Conservation (phyloP, 78 protist genomes). For the Dictyostelium intermedium region DNA sequence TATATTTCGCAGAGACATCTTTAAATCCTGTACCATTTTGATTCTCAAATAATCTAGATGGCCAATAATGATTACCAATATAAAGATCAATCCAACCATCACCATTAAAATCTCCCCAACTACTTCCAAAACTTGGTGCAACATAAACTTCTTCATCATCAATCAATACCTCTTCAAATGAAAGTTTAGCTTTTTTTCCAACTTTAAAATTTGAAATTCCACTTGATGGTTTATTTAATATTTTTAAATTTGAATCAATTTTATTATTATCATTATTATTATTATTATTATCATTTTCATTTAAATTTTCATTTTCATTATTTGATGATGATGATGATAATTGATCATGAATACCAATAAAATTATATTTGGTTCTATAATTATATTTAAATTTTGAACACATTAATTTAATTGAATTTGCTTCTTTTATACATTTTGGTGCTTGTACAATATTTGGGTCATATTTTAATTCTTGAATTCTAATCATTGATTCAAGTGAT, state of each 20-base stretch:
- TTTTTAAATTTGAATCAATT: not conserved
- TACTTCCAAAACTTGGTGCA: slow-evolving; percentile 65
- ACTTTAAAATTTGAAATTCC: slow-evolving; percentile 16
- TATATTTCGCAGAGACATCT: not conserved
- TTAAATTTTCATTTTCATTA: too few species aligned
- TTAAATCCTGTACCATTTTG: slow-evolving; percentile 6
- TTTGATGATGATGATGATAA: not conserved
- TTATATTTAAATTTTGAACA: slow-evolving; percentile 37
- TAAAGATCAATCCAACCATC: slow-evolving; percentile 62
- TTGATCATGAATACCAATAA: not conserved
- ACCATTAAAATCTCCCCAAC: slow-evolving; percentile 73
- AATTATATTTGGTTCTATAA: not conserved
- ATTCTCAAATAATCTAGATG: slow-evolving; percentile 22
- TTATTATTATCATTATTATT: not conserved
- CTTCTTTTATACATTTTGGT: slow-evolving; percentile 36
- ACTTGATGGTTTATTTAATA: not conserved
- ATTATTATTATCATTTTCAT: not conserved
- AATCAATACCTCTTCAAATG: slow-evolving; percentile 37
- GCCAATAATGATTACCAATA: slow-evolving; percentile 67
- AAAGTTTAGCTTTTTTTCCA: too few species aligned
- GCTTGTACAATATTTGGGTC: not conserved
- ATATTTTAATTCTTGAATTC: slow-evolving; percentile 7
- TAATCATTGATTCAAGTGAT: slow-evolving; percentile 26
- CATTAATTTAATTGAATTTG: slow-evolving; percentile 45
- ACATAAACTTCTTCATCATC: not conserved